phyloP scores from a whole-genome alignment of 2,329 filamentous ascomycete genomes.

The Alternaria arborescens region DNA sequence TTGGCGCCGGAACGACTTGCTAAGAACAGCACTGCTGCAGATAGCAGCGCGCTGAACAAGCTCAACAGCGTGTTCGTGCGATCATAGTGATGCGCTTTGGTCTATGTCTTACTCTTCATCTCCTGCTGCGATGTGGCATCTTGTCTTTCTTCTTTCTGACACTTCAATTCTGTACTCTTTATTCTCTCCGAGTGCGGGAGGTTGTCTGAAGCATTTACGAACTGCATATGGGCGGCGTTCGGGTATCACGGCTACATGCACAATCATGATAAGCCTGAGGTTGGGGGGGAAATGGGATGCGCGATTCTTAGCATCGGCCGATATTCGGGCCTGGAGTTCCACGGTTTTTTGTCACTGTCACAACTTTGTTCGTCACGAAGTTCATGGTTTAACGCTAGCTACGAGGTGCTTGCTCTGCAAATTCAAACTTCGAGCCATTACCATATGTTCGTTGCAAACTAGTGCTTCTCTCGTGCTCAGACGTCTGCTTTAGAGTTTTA shows the following conservation, averaged over 20 bases:
- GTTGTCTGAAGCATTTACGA: constrained; percentile 32
- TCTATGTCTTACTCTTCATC: background rate
- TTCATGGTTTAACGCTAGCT: background rate
- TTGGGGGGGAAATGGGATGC: background rate
- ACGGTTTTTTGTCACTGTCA: background rate
- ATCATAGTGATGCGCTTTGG: constrained; percentile 21
- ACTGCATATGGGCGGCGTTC: constrained; percentile 43
- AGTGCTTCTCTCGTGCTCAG: background rate
- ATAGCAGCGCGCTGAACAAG: constrained; percentile 44
- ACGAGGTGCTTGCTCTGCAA: background rate
- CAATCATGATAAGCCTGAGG: constrained; percentile 7
- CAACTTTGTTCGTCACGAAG: constrained; percentile 1
- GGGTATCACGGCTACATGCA: constrained; percentile 6
- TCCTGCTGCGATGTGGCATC: background rate
- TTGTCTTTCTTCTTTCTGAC: background rate
- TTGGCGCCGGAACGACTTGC: constrained; percentile 43
- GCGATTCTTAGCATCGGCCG: constrained; percentile 11
- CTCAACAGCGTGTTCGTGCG: constrained; percentile 47
- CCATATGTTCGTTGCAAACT: background rate
- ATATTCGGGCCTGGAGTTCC: constrained; percentile 10
- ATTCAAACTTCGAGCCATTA: background rate
- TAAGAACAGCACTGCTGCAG: constrained; percentile 44
- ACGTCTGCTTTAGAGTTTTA: constrained; percentile 22
- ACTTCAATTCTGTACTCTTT: background rate
- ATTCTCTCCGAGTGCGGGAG: constrained; percentile 6